Evolutionary conservation across 2,329 filamentous ascomycete species (phyloP).

Genomic region (Hymenoscyphus fraxineus): DNA sequence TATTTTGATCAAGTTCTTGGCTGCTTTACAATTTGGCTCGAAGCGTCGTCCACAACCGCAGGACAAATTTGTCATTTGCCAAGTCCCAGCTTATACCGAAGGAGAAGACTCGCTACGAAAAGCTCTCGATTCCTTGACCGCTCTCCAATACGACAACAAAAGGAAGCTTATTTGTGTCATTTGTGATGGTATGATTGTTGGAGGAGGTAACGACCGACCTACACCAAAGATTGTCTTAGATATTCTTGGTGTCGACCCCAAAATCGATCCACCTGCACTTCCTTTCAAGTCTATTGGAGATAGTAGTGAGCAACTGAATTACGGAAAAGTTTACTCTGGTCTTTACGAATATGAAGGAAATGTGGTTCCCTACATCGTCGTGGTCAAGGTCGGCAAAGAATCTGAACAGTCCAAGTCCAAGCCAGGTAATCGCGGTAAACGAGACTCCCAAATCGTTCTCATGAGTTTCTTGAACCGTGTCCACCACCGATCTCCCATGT

Average conservation of each 20-base stretch:
- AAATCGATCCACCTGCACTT: slow-evolving; percentile 89
- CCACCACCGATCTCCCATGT: slow-evolving; percentile 91
- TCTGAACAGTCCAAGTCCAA: slow-evolving; percentile 88
- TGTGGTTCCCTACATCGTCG: slow-evolving; percentile 90
- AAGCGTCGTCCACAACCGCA: slow-evolving; percentile 86
- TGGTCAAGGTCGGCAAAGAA: slow-evolving; percentile 97
- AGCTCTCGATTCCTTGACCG: slow-evolving; percentile 89
- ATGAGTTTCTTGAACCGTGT: slow-evolving; percentile 99
- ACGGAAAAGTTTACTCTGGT: slow-evolving; percentile 96
- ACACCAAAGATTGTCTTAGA: slow-evolving; percentile 97
- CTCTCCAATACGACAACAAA: slow-evolving; percentile 96
- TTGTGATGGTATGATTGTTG: slow-evolving; percentile 96
- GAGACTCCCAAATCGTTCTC: slow-evolving; percentile 91
- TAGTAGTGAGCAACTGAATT: slow-evolving; percentile 91
- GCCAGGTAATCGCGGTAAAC: slow-evolving; percentile 96
- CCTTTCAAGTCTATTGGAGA: slow-evolving; percentile 91
- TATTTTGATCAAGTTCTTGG: slow-evolving; percentile 83
- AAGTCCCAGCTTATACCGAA: slow-evolving; percentile 96
- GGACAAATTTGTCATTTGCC: slow-evolving; percentile 98
- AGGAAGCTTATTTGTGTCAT: slow-evolving; percentile 94
- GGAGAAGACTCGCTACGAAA: slow-evolving; percentile 93
- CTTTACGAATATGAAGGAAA: slow-evolving; percentile 97
- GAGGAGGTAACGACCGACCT: slow-evolving; percentile 90
- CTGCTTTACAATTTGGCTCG: slow-evolving; percentile 88
- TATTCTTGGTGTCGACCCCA: slow-evolving; percentile 94